Evolutionary conservation across 2,329 filamentous ascomycete species (phyloP).

Genomic region (Diaporthe sp.): DNA sequence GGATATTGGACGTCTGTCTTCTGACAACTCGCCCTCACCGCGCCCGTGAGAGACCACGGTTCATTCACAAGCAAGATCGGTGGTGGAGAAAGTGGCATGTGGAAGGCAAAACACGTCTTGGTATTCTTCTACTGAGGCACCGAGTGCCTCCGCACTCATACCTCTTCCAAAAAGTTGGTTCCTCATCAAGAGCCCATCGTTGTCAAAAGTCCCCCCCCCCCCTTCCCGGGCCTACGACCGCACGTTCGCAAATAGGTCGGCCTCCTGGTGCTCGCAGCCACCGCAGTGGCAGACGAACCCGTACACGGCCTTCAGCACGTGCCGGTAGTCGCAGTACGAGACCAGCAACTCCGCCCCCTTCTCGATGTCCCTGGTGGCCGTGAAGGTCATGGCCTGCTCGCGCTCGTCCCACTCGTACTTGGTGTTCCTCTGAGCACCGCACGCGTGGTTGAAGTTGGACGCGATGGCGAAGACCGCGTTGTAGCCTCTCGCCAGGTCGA

Average conservation of each 20-base stretch:
- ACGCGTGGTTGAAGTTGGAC: constrained; percentile 73
- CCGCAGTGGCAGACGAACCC: constrained; percentile 69
- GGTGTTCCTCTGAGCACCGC: constrained; percentile 58
- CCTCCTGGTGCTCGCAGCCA: constrained; percentile 52
- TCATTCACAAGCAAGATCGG: not conserved
- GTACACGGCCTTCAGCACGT: constrained; percentile 58
- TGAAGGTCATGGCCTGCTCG: constrained; percentile 57
- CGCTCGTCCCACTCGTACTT: constrained; percentile 57
- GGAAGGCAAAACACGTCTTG: not conserved
- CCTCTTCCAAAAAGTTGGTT: not conserved
- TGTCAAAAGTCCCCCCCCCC: not conserved
- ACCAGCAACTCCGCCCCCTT: constrained; percentile 67
- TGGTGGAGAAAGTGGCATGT: not conserved
- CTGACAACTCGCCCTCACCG: not conserved
- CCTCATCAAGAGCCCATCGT: not conserved
- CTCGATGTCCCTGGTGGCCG: constrained; percentile 52
- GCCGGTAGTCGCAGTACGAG: constrained; percentile 59
- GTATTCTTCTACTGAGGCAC: not conserved
- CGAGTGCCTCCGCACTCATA: not conserved
- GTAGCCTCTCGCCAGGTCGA: constrained; percentile 42
- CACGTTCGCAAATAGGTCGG: not conserved
- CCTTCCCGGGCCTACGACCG: not conserved
- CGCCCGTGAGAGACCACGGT: not conserved
- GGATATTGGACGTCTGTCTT: not conserved
- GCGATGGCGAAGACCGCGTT: constrained; percentile 64